Evolutionary conservation across 2,329 filamentous ascomycete genomes (phyloP), one percentile per base, ranked within the genome.

Genomic region (Aspergillus sp.): DNA sequence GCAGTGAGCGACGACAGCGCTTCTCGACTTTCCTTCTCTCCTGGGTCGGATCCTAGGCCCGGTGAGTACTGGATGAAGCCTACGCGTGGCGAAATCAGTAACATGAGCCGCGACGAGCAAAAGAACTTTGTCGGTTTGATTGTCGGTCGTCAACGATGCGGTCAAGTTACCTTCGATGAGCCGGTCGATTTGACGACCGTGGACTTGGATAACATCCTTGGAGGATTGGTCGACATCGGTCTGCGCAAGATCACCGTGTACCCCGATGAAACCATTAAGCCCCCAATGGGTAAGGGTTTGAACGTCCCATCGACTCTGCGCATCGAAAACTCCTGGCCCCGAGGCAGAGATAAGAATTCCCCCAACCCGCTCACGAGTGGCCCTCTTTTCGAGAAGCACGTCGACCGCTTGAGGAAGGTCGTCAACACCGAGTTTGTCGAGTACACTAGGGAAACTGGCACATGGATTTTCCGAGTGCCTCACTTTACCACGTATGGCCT

Each of bases 401-500:
- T 97, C 57, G 86, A 77, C 39, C 89, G 91, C 56, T 85, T 99
- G 24, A 90, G 87, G 81, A 86, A 85, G 59, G 92, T 97, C 42
- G 80, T 81, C 9, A 89, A 91, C 73, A 98, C 95, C 0, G 86
- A 87, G 4, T 98, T 96, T 69, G 82, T 93, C 67, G 83, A 84
- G 68, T 99, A 97, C 75, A 85, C 96, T 64, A 81, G 83, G 58
- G 83, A 91, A 1, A 92, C 87, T 55, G 95, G 94, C 55, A 85
- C 90, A 51, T 99, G 96, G 96, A 85, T 86, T 14, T 99, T 99
- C 79, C 87, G 82, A 10, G 95, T 99, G n/a, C 88, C 94, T 70
- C 95, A 99, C 75, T 99, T 96, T 75, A 98, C 94, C 1, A 96
- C 92, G 1, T 99, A 99, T 72, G 93, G 90, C 46, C 83, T 98